Evolutionary conservation across 345 rosid species (phyloP).

Genomic region (Cardamine occulta): DNA sequence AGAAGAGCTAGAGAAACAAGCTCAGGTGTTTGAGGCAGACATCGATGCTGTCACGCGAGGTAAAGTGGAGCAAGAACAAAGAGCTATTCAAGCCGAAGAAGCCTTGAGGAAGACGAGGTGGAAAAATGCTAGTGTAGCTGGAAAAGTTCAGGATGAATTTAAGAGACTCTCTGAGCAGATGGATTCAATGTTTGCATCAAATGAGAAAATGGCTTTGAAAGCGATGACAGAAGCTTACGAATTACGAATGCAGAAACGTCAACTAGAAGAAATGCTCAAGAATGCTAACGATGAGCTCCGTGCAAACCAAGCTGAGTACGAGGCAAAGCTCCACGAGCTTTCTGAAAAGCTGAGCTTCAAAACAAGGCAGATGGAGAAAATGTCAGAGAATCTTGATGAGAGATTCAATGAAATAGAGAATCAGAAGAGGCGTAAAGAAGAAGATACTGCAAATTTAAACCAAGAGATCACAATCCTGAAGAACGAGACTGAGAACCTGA

Average conservation of each 20-base stretch:
- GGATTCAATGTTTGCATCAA: constrained; percentile 77
- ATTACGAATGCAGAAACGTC: constrained; percentile 59
- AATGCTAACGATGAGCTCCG: constrained; percentile 61
- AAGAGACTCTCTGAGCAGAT: constrained; percentile 72
- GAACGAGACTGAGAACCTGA: constrained; percentile 52
- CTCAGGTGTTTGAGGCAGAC: constrained; percentile 61
- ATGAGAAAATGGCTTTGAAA: constrained; percentile 80
- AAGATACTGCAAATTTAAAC: constrained; percentile 45
- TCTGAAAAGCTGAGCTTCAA: constrained; percentile 52
- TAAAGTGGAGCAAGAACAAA: constrained; percentile 80
- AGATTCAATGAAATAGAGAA: constrained; percentile 57
- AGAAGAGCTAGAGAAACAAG: constrained; percentile 72
- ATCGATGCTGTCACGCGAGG: constrained; percentile 58
- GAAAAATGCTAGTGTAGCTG: constrained; percentile 79
- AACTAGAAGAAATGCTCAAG: constrained; percentile 64
- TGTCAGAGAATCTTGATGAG: constrained; percentile 54
- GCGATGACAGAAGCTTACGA: constrained; percentile 77
- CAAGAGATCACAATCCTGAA: constrained; percentile 51
- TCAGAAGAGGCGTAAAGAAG: constrained; percentile 59
- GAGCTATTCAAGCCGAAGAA: constrained; percentile 87
- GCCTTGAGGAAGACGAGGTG: constrained; percentile 63
- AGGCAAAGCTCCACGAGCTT: constrained; percentile 55
- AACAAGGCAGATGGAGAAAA: constrained; percentile 51
- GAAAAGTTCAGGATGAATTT: constrained; percentile 82
- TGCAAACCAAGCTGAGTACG: constrained; percentile 51